Conservation (phyloP, 805 yeast species). For the Zygotorulaspora danielsina region DNA sequence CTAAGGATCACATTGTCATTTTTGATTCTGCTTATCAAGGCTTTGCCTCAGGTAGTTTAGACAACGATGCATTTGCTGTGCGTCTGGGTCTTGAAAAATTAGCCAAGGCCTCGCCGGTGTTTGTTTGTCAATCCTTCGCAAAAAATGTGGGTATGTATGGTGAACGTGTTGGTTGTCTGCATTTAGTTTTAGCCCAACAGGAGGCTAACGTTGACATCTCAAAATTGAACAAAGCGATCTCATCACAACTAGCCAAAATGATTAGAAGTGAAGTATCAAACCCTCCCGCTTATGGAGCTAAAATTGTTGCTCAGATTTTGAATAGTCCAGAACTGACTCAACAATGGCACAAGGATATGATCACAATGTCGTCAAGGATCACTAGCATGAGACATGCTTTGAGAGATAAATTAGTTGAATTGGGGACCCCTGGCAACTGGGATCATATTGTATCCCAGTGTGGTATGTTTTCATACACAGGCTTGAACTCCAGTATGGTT, state of each 20-base stretch:
- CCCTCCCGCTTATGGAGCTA: constrained; percentile 95
- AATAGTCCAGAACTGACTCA: constrained; percentile 57
- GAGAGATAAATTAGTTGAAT: constrained; percentile 52
- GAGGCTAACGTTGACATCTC: constrained; percentile 31
- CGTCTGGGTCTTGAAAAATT: constrained; percentile 50
- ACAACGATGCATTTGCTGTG: constrained; percentile 77
- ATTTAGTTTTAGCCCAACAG: constrained; percentile 53
- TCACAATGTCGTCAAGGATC: constrained; percentile 85
- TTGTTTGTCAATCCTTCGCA: constrained; percentile 93
- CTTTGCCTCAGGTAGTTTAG: constrained; percentile 84
- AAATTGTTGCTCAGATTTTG: constrained; percentile 74
- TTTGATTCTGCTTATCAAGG: constrained; percentile 98
- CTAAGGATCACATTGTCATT: constrained; percentile 66
- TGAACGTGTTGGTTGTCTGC: constrained; percentile 94
- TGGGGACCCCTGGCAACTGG: constrained; percentile 88
- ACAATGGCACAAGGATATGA: constrained; percentile 82
- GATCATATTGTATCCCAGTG: constrained; percentile 84
- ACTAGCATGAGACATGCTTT: constrained; percentile 69
- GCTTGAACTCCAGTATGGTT: constrained; percentile 72
- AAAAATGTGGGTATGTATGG: constrained; percentile 97
- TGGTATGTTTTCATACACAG: constrained; percentile 97
- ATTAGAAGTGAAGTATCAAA: constrained; percentile 84
- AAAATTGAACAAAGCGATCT: constrained; percentile 51
- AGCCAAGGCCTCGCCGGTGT: constrained; percentile 50
- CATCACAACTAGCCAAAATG: constrained; percentile 69